These are phyloP conservation scores for Blakeslea trispora DNA, from an alignment of 371 early-diverging fungal species.

Conservation along the genomic window DNA sequence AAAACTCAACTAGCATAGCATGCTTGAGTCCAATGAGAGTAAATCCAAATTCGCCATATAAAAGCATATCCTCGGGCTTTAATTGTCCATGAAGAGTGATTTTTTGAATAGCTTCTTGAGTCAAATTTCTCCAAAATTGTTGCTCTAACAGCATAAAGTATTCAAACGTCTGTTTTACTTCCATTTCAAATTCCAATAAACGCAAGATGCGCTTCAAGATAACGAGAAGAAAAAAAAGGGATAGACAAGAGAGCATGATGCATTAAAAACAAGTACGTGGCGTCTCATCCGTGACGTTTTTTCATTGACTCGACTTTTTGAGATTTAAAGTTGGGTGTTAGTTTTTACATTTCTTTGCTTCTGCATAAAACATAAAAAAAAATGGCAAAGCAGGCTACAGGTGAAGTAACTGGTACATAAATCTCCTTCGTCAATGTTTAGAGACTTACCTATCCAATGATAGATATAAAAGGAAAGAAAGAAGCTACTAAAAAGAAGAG, in stretches of 20 bases:
- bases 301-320: constrained; percentile 1
- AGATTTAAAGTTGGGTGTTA: neutral
- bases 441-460: no score
- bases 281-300: constrained; percentile 1
- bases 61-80: constrained; percentile 36
- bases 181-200: constrained; percentile 10
- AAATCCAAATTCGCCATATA: constrained; percentile 69
- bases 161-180: constrained; percentile 17
- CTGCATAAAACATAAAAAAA: constrained; percentile 1
- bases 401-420: neutral
- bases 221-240: neutral
- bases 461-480: neutral
- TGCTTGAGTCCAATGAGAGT: constrained; percentile 63
- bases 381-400: constrained; percentile 3
- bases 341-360: neutral
- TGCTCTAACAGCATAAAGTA: constrained; percentile 19
- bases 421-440: no score
- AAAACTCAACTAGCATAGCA: constrained; percentile 56
- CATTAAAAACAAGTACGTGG: neutral
- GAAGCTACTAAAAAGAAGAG: constrained; percentile 6
- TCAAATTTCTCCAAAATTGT: constrained; percentile 22
- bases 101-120: constrained; percentile 6
- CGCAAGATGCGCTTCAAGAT: neutral
- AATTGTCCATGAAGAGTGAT: constrained; percentile 24
- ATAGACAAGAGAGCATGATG: neutral